Evolutionary conservation across 2,329 filamentous ascomycete genomes (phyloP).

Genomic region (Beauveria scarabaeidicola): DNA sequence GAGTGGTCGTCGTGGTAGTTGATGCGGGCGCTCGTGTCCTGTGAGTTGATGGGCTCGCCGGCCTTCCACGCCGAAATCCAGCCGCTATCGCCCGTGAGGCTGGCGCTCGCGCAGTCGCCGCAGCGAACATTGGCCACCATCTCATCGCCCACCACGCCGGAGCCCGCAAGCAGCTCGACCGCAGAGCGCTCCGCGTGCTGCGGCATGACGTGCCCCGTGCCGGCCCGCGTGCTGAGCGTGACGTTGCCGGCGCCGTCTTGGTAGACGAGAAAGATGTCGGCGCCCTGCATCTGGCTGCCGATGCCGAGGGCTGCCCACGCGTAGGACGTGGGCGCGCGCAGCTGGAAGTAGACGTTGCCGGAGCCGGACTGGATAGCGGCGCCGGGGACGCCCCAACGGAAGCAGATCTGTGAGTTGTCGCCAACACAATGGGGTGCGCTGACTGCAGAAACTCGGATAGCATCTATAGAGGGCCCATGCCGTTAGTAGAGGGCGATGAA

Average conservation of each 20-base stretch:
- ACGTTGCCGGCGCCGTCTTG: conserved; percentile 49
- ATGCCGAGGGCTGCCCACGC: conserved; percentile 52
- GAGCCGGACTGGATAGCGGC: conserved; percentile 36
- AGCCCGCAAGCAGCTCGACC: conserved; percentile 49
- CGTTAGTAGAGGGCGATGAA: background rate
- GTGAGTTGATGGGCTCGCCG: conserved; percentile 37
- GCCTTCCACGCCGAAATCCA: conserved; percentile 51
- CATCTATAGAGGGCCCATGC: background rate
- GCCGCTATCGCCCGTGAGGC: conserved; percentile 29
- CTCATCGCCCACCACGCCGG: conserved; percentile 40
- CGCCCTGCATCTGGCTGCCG: conserved; percentile 43
- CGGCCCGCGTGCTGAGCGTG: conserved; percentile 50
- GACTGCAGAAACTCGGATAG: conserved; percentile 16
- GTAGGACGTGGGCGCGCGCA: conserved; percentile 44
- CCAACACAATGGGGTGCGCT: conserved; percentile 33
- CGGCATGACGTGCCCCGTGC: conserved; percentile 40
- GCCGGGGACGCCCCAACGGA: conserved; percentile 45
- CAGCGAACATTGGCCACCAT: conserved; percentile 55
- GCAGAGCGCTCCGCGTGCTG: conserved; percentile 32
- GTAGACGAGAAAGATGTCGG: conserved; percentile 58
- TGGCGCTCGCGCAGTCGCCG: conserved; percentile 41
- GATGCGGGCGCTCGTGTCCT: conserved; percentile 31
- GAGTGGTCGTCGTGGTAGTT: conserved; percentile 36
- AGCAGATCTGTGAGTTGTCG: conserved; percentile 38
- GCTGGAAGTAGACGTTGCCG: conserved; percentile 54